Base-by-base conservation (phyloP, 108 stramenopile genomes). In the Nitzschia sp. region DNA sequence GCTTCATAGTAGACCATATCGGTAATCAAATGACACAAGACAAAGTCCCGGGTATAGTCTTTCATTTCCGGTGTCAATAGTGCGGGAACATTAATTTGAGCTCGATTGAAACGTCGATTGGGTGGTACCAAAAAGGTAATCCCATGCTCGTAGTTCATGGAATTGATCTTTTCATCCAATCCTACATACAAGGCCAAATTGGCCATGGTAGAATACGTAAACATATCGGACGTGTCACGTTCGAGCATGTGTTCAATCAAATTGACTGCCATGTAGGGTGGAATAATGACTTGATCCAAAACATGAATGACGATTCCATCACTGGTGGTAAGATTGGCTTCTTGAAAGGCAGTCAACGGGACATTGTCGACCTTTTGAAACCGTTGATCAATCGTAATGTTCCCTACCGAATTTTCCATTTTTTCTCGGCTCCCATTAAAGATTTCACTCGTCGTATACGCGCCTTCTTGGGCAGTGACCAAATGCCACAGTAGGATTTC, bases 81-180 rank as follows among this genome's bases (percentile, higher is more conserved):
- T 25, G 5, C 28, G 19, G 68, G 65, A 3, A 76, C 15, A 60
- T 76, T 30, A 21, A 76, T 64, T 69, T 76, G 60, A 29, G 58
- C 75, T 23, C 75, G 75, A 64, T 69, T 69, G 68, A 76, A 76
- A 56, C 75, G 68, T 2, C 68, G 75, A 64, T 76, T 76, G 41
- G 75, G 68, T 13, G 75, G 75, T 16, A 76, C 75, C 33, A 76
- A 36, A 30, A 76, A 69, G 13, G 75, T 76, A 1, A 76, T 25
- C 2, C 75, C 75, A 26, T 64, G 23, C 16, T 76, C 75, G 36
- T 69, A 76, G n/a, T n/a, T n/a, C 2, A 30, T 45, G 22, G 53
- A 62, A 69, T 76, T 54, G 27, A 76, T 44, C 36, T 67, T 62
- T 23, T 69, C 62, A 21, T 76, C 68, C 1, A 76, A 27, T 19